Evolutionary conservation across 2,329 filamentous ascomycete genomes (phyloP).

Genomic region (Paracoccidioides brasiliensis): DNA sequence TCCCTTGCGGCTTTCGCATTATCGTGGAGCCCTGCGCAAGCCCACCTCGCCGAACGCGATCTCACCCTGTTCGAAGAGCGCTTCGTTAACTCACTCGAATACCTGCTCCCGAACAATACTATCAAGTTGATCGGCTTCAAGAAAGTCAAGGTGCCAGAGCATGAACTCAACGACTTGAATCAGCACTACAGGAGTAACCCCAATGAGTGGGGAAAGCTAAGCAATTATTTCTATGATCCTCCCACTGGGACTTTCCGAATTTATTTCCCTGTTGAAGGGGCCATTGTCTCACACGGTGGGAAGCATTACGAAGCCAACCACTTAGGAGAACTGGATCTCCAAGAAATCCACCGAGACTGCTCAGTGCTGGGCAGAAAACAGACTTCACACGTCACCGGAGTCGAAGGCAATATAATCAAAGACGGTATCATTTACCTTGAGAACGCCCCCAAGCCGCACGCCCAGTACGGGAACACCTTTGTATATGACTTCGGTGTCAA

Average conservation of each 20-base stretch:
- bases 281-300: constrained; percentile 1
- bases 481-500: constrained; percentile 6
- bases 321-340: constrained; percentile 1
- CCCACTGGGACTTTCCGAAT: constrained; percentile 1
- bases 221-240: constrained; percentile 1
- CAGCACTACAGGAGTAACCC: not conserved
- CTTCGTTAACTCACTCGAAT: not conserved
- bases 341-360: not conserved
- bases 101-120: constrained; percentile 2
- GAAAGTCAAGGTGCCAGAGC: constrained; percentile 2
- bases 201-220: not conserved
- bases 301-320: constrained; percentile 2
- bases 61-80: constrained; percentile 2
- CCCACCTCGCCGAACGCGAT: not conserved
- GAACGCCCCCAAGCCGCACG: not conserved
- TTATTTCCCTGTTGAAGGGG: constrained; percentile 5
- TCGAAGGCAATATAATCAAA: constrained; percentile 6
- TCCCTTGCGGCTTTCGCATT: not conserved
- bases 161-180: not conserved
- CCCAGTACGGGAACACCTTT: not conserved
- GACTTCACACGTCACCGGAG: constrained; percentile 2
- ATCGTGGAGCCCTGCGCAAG: not conserved
- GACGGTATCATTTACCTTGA: constrained; percentile 5
- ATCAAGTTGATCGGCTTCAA: constrained; percentile 6
- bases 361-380: constrained; percentile 3